Evolutionary conservation across 495 filamentous ascomycete species (phyloP).

Genomic region (Cairneyella variabilis): DNA sequence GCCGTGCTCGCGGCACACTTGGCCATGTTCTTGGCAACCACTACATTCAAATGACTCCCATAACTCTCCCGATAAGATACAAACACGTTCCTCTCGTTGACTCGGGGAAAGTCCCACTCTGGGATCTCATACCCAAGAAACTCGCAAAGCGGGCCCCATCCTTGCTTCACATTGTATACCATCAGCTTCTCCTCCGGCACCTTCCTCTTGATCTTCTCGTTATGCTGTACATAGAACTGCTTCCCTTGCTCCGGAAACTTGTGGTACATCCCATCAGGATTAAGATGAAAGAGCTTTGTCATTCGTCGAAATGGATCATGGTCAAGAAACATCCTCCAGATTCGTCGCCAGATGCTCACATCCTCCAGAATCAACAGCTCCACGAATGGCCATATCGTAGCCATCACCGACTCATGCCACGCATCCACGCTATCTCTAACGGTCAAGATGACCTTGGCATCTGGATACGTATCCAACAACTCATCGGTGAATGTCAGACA

Average conservation of each 20-base stretch:
- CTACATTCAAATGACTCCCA: background rate
- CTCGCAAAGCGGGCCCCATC: slow-evolving; percentile 44
- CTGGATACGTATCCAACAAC: slow-evolving; percentile 41
- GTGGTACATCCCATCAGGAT: slow-evolving; percentile 7
- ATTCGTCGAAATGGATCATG: background rate
- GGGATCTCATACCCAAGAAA: slow-evolving; percentile 30
- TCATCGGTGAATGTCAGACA: slow-evolving; percentile 34
- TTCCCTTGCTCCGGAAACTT: slow-evolving; percentile 12
- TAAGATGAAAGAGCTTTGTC: slow-evolving; percentile 3
- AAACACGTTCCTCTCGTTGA: slow-evolving; percentile 4
- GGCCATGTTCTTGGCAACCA: too few species aligned
- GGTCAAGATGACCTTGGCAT: slow-evolving; percentile 43
- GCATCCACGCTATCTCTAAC: slow-evolving; percentile 30
- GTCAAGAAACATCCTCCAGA: slow-evolving; percentile 1
- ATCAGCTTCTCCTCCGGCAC: slow-evolving; percentile 33
- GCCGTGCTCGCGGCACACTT: too few species aligned
- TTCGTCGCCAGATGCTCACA: background rate
- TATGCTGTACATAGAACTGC: slow-evolving; percentile 24
- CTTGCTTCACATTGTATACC: slow-evolving; percentile 40
- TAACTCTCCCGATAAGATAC: background rate
- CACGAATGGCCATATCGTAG: slow-evolving; percentile 1
- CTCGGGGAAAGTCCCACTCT: slow-evolving; percentile 1
- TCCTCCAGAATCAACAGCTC: background rate
- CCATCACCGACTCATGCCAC: slow-evolving; percentile 33
- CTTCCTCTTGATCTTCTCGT: slow-evolving; percentile 23